Percentiles rank a stretch among this genome's conserved stretches.
Evolutionary conservation across 257 asterid species (phyloP).

Genomic region (Salvia rosmarinus): DNA sequence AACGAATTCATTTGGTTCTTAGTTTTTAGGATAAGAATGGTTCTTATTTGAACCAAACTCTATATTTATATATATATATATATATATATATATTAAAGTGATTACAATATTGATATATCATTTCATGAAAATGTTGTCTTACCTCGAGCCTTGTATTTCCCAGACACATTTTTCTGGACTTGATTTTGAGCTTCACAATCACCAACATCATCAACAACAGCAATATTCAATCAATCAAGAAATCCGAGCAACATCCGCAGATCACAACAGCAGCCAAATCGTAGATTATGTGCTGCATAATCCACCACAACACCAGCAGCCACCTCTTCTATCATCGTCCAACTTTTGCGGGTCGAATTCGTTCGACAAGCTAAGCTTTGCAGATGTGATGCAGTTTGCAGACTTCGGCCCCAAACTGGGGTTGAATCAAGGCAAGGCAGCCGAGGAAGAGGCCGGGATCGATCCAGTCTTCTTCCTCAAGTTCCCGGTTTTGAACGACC

Average conservation of each 20-base stretch:
- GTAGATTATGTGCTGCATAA: slow-evolving; percentile 68
- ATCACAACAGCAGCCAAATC: slow-evolving; percentile 42
- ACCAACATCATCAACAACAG: slow-evolving; percentile 40
- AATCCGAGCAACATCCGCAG: slow-evolving; percentile 43
- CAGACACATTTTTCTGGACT: slow-evolving; percentile 51
- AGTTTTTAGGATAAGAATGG: no score
- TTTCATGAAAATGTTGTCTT: slow-evolving; percentile 45
- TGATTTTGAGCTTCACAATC: slow-evolving; percentile 44
- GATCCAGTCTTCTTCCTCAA: slow-evolving; percentile 80
- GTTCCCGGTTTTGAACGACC: slow-evolving; percentile 71
- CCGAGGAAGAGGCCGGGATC: slow-evolving; percentile 57
- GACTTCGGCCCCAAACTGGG: slow-evolving; percentile 78
- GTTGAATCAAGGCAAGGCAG: slow-evolving; percentile 49
- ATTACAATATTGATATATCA: slow-evolving; percentile 19
- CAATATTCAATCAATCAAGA: slow-evolving; percentile 34
- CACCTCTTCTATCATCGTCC: slow-evolving; percentile 39
- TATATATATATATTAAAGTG: neutral
- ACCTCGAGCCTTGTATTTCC: slow-evolving; percentile 41
- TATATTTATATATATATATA: neutral
- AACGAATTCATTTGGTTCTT: no score
- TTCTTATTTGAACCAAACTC: no score
- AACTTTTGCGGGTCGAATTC: slow-evolving; percentile 53
- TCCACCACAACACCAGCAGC: slow-evolving; percentile 28
- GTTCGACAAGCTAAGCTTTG: slow-evolving; percentile 77
- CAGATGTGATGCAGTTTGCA: slow-evolving; percentile 90